phyloP scores from a whole-genome alignment of 78 protist species.

The Dictyostelium citrinum region DNA sequence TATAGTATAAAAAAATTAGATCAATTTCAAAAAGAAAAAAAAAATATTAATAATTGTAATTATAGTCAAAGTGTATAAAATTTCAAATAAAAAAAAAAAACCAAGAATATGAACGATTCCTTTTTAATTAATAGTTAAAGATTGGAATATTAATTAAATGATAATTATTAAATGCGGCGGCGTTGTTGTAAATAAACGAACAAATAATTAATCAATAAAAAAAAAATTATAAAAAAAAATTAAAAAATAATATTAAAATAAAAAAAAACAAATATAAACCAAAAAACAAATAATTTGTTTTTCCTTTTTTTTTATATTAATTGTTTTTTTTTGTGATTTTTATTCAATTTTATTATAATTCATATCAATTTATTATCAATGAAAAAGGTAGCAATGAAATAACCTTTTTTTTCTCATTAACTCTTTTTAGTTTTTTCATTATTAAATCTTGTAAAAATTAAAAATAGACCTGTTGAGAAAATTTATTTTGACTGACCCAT shows the following conservation, averaged over 20 bases:
- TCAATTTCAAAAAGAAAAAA: not conserved
- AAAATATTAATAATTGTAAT: not conserved
- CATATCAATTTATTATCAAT: too few species aligned
- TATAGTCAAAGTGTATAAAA: not conserved
- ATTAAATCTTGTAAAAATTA: too few species aligned
- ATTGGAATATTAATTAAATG: not conserved
- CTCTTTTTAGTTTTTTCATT: too few species aligned
- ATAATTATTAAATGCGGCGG: not conserved
- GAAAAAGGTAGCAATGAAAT: too few species aligned
- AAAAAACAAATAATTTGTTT: too few species aligned
- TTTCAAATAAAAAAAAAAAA: not conserved
- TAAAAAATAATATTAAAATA: not conserved
- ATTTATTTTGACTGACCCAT: too few species aligned
- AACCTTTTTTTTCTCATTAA: too few species aligned
- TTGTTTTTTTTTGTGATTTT: too few species aligned
- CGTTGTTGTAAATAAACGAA: not conserved
- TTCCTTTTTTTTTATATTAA: too few species aligned
- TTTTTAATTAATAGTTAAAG: not conserved
- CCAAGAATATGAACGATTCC: not conserved
- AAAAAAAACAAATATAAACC: too few species aligned
- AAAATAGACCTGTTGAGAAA: too few species aligned
- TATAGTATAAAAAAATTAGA: not conserved
- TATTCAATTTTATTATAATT: too few species aligned
- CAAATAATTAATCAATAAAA: not conserved
- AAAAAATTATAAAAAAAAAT: not conserved